Evolutionary conservation across 257 asterid genomes (phyloP), one percentile per base, ranked within the genome.

Genomic region (Solanum rostratum): DNA sequence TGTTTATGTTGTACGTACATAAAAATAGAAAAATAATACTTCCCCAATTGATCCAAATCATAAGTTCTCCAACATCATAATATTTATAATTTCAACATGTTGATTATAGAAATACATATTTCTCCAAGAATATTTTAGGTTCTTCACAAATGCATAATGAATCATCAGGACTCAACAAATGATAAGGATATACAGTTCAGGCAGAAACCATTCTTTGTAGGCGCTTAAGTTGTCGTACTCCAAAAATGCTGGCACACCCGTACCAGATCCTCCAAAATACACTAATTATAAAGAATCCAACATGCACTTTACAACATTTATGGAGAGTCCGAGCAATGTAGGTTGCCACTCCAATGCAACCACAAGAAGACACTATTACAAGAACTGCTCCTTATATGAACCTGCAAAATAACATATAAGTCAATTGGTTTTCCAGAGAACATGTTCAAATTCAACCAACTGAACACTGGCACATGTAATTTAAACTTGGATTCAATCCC

Each of bases 361-460:
- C 98, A 80, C 92, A 93, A 87, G 94, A 96, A 57, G 97, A 91
- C 86, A 95, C 83, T 76, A 97, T 53, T 29, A 93, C 92, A 79
- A 95, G 86, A 87, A 87, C 89, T 41, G 71, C 94, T 54, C 98
- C 98, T 95, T 70, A 97, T 94, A 96, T 93, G 89, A 97, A 92
- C 99, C 98, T 95, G 97, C 91, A 86, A 39, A 10, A 60, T 59
- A 37, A 82, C 60, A 85, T 82, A 52, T 10, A 71, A 6, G 70
- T 81, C 63, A 70, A 87, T 87, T 79, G 66, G 27, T 41, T 71
- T 71, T 39, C 53, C 2, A 4, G 18, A 39, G 18, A 69, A 19
- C 22, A 19, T 1, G n/a, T n/a, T n/a, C n/a, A n/a, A n/a, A n/a
- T n/a, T n/a, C n/a, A n/a, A n/a, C n/a, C n/a, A n/a, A n/a, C n/a